Evolutionary conservation across 1,284 basidiomycete species (phyloP).

Genomic region (Trametes polyzona): DNA sequence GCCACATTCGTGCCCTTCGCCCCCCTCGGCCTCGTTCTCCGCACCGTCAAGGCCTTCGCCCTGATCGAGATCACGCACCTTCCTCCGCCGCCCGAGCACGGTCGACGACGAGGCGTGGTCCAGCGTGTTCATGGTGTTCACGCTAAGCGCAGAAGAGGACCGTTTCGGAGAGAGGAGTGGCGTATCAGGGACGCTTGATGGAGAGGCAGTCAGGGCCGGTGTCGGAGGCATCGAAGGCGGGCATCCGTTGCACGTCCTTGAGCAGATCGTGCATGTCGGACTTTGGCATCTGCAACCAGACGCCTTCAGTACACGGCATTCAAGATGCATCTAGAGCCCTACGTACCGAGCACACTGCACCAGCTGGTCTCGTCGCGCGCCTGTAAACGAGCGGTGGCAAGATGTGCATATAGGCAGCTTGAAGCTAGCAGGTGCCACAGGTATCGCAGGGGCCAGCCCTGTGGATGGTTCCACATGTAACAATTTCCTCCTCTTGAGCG

Average conservation of each 20-base stretch:
- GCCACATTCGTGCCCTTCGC: slow-evolving; percentile 8
- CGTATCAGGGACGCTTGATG: slow-evolving; percentile 19
- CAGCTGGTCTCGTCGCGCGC: slow-evolving; percentile 13
- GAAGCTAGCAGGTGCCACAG: not conserved
- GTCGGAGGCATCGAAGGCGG: slow-evolving; percentile 32
- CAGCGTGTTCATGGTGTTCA: slow-evolving; percentile 8
- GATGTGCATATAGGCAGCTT: slow-evolving; percentile 20
- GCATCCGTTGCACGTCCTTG: slow-evolving; percentile 36
- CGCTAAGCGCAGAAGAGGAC: slow-evolving; percentile 19
- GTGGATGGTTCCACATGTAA: not conserved
- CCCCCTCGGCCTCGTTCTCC: slow-evolving; percentile 4
- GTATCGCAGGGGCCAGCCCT: not conserved
- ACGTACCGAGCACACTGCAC: slow-evolving; percentile 27
- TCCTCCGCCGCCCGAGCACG: slow-evolving; percentile 18
- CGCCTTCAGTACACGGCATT: not conserved
- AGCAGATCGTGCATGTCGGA: slow-evolving; percentile 38
- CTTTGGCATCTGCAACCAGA: slow-evolving; percentile 32
- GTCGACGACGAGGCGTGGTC: not conserved
- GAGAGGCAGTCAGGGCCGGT: slow-evolving; percentile 29
- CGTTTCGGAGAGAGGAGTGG: slow-evolving; percentile 25
- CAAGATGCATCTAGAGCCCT: not conserved
- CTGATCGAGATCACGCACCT: slow-evolving; percentile 19
- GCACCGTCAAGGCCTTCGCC: slow-evolving; percentile 24
- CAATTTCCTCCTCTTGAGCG: slow-evolving; percentile 16
- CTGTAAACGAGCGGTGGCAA: slow-evolving; percentile 24